Evolutionary conservation across 2,329 filamentous ascomycete genomes (phyloP).

Genomic region (Albophoma yamanashiensis): DNA sequence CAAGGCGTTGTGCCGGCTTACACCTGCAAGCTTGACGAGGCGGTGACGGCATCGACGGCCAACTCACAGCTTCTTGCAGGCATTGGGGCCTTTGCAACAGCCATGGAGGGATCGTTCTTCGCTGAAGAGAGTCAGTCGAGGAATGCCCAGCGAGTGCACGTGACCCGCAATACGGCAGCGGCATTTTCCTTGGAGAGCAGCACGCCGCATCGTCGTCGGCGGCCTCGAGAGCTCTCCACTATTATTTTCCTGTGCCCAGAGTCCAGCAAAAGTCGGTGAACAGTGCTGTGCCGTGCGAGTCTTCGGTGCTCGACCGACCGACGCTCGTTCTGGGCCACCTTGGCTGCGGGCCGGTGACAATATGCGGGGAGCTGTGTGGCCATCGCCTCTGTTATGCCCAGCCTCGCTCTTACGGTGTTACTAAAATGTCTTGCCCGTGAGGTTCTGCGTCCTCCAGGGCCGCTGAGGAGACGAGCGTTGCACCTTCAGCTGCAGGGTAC

Average conservation of each 20-base stretch:
- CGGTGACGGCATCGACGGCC: neutral
- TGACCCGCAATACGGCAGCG: neutral
- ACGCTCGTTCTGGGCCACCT: neutral
- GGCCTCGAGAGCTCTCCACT: neutral
- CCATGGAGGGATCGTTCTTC: neutral
- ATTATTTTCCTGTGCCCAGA: neutral
- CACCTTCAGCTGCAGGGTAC: neutral
- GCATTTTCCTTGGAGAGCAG: neutral
- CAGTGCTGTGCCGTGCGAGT: neutral
- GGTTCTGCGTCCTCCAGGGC: neutral
- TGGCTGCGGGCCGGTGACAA: neutral
- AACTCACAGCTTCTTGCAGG: neutral
- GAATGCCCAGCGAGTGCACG: neutral
- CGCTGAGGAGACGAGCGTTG: neutral
- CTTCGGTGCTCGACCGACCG: neutral
- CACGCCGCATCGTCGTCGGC: neutral
- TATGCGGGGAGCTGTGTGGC: neutral
- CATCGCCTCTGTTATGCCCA: neutral
- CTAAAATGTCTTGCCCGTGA: neutral
- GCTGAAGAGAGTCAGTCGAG: neutral
- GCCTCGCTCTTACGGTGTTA: neutral
- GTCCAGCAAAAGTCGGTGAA: neutral
- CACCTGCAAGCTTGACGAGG: neutral
- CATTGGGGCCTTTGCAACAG: neutral
- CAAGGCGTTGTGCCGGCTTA: neutral